These are phyloP conservation scores for Alternaria postmessia DNA, from an alignment of 2,329 filamentous ascomycete genomes.

Conservation along the genomic window DNA sequence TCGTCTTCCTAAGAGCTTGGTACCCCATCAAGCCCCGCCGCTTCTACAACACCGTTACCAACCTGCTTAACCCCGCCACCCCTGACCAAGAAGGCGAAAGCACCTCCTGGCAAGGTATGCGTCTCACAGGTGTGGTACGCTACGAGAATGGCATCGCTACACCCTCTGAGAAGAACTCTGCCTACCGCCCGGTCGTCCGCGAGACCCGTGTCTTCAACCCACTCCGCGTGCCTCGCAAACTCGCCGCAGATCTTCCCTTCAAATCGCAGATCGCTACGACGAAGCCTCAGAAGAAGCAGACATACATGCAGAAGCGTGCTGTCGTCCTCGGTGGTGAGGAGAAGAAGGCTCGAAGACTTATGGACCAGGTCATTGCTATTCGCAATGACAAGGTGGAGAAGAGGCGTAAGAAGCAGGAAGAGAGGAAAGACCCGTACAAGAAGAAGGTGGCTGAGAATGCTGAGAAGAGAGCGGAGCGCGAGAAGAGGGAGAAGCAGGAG, in stretches of 20 bases:
- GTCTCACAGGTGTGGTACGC: conserved; percentile 90
- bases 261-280: conserved; percentile 87
- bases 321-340: conserved; percentile 88
- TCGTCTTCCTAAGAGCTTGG: conserved; percentile 96
- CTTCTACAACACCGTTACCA: conserved; percentile 96
- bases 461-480: conserved; percentile 84
- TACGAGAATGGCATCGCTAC: conserved; percentile 77
- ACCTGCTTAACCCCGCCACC: conserved; percentile 73
- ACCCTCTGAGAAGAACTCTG: conserved; percentile 82
- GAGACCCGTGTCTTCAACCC: conserved; percentile 63
- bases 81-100: conserved; percentile 41
- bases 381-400: conserved; percentile 90
- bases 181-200: conserved; percentile 73
- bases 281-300: conserved; percentile 79
- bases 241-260: conserved; percentile 87
- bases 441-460: conserved; percentile 82
- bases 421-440: conserved; percentile 79
- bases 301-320: conserved; percentile 94
- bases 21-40: conserved; percentile 93
- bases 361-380: conserved; percentile 92
- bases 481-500: conserved; percentile 91
- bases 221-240: conserved; percentile 76
- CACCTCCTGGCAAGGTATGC: conserved; percentile 83
- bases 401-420: conserved; percentile 84
- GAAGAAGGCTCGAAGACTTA: conserved; percentile 83